Evolutionary conservation across 805 yeast species (phyloP).

Genomic region (Metschnikowia colocasiae): DNA sequence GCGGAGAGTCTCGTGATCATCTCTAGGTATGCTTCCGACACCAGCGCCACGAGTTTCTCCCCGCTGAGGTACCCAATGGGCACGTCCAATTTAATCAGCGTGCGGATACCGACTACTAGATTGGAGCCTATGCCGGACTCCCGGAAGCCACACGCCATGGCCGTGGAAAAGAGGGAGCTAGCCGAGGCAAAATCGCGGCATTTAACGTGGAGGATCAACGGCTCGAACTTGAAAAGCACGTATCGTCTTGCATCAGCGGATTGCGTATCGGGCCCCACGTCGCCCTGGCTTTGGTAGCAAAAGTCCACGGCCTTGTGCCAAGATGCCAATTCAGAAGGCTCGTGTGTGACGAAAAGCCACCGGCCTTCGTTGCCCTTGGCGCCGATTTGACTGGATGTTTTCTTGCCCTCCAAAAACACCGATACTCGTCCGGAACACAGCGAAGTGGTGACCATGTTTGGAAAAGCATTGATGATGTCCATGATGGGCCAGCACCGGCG

Average conservation of each 20-base stretch:
- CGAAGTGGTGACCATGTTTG: conserved; percentile 78
- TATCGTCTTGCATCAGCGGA: conserved; percentile 34
- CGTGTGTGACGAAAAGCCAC: conserved; percentile 81
- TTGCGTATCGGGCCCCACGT: conserved; percentile 6
- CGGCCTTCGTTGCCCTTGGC: conserved; percentile 84
- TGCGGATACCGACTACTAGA: conserved; percentile 72
- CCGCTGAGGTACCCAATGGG: conserved; percentile 63
- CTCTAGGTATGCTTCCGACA: conserved; percentile 47
- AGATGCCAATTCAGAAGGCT: conserved; percentile 40
- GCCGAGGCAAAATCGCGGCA: conserved; percentile 64
- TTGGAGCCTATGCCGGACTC: conserved; percentile 85
- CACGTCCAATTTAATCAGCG: conserved; percentile 66
- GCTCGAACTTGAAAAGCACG: conserved; percentile 77
- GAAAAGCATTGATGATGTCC: conserved; percentile 56
- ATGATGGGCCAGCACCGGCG: conserved; percentile 69
- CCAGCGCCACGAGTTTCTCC: conserved; percentile 39
- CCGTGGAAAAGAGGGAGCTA: conserved; percentile 56
- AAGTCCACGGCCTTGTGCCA: conserved; percentile 45
- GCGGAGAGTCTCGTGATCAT: conserved; percentile 51
- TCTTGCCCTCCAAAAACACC: conserved; percentile 74
- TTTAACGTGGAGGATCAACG: conserved; percentile 78
- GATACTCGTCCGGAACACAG: conserved; percentile 87
- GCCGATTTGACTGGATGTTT: conserved; percentile 50
- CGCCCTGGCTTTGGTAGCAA: not conserved
- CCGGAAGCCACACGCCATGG: conserved; percentile 82